Percentiles rank a stretch among this genome's conserved stretches.
Evolutionary conservation across 1,284 basidiomycete genomes (phyloP).

Genomic region (Megacollybia platyphylla): DNA sequence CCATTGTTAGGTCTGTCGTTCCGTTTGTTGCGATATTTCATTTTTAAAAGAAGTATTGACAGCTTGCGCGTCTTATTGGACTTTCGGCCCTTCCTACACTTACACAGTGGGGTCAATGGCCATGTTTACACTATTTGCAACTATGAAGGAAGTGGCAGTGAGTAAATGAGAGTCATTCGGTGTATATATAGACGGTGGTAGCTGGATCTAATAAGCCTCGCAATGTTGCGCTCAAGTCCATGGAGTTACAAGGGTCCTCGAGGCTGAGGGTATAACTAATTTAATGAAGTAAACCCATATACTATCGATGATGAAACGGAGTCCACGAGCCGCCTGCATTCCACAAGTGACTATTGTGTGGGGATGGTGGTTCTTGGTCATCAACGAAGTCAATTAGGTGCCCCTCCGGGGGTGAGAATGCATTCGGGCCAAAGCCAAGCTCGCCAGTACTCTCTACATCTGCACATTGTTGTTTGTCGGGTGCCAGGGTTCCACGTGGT

Average conservation of each 20-base stretch:
- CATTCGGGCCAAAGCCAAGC: background rate
- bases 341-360: background rate
- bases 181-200: too few relatives aligned
- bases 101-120: constrained; percentile 54
- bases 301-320: too few relatives aligned
- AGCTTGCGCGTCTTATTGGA: constrained; percentile 84
- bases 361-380: background rate
- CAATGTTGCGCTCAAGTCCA: too few relatives aligned
- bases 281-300: too few relatives aligned
- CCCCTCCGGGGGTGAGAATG: background rate
- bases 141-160: constrained; percentile 32
- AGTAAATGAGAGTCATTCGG: background rate
- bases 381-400: background rate
- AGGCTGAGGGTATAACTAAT: too few relatives aligned
- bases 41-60: constrained; percentile 6
- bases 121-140: constrained; percentile 42
- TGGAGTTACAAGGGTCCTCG: too few relatives aligned
- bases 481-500: background rate
- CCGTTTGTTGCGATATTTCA: constrained; percentile 5
- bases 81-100: constrained; percentile 69
- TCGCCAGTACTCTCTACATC: background rate
- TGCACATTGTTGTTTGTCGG: background rate
- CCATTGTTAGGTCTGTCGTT: constrained; percentile 61
- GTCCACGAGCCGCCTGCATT: too few relatives aligned
- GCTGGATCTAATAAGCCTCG: too few relatives aligned